Evolutionary conservation across 73 alveolate species (phyloP), one percentile per base, ranked within the genome.

Genomic region (Blepharisma japonicum): DNA sequence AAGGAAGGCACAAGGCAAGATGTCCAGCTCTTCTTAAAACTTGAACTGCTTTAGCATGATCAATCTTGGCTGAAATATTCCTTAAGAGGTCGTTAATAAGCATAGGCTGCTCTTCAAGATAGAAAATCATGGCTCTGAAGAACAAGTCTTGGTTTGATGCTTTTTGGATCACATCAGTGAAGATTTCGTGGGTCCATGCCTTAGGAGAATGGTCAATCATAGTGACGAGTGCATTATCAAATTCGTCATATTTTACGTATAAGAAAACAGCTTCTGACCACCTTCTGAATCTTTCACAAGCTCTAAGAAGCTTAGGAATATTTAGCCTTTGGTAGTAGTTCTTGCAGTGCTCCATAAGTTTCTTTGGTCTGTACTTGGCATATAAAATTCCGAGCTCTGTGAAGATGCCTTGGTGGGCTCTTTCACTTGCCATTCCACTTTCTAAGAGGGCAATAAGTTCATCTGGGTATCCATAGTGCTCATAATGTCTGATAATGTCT

Each of bases 191-290:
- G 50, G 94, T 87, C 94, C 97, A 96, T 48, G 98, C 97, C 45
- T 94, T 78, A 46, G 99, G 99, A 4, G 99, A 96, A 84, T 96
- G 99, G 71, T 94, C 98, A 76, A 96, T 94, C 99, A 96, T 96
- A 45, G 95, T 88, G 66, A 76, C 86, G 55, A 96, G 91, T 51
- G 99, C 99, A 79, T 94, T 91, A 83, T 96, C 99, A 76, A 86
- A 95, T 81, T 96, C 92, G 77, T 94, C 97, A 81, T 96, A 96
- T 53, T 94, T 97, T 70, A 96, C 74, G 80, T 94, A 92, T 80
- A 96, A 89, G 91, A 92, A 94, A 23, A 96, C 99, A 66, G 97
- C 98, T 85, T 96, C 99, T 68, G 92, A 90, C 99, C 99, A 96
- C 88, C 91, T 90, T 70, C 94, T 89, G 83, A 89, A 88, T 77